Evolutionary conservation across 768 basidiomycete species (phyloP).

Genomic region (Lactarius indigo): DNA sequence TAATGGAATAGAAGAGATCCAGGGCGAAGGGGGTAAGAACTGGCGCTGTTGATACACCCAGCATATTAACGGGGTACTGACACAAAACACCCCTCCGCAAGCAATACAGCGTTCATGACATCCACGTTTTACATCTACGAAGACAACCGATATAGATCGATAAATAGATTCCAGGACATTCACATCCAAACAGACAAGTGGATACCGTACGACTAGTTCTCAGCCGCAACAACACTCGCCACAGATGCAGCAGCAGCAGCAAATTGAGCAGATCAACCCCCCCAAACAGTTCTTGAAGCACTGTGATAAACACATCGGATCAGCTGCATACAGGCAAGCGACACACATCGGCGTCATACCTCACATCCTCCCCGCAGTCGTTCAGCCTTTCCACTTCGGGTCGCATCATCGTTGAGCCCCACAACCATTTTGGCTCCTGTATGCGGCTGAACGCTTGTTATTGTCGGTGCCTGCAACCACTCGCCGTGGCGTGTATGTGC

Average conservation of each 20-base stretch:
- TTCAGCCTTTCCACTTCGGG: conserved; percentile 8
- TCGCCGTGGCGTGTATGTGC: neutral
- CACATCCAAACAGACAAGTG: neutral
- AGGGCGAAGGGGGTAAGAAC: too few species aligned
- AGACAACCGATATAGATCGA: neutral
- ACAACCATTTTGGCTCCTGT: conserved; percentile 6
- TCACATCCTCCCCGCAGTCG: conserved; percentile 18
- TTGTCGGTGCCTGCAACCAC: neutral
- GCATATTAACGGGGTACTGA: too few species aligned
- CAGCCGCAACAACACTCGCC: neutral
- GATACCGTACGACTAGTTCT: neutral
- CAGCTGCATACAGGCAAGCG: neutral
- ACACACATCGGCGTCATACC: neutral
- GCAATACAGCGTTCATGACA: too few species aligned
- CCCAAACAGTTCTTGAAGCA: too few species aligned
- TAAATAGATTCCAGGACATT: neutral
- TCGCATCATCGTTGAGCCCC: neutral
- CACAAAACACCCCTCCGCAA: too few species aligned
- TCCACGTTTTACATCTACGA: too few species aligned
- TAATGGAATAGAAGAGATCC: too few species aligned
- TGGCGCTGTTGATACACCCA: too few species aligned
- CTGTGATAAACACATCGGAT: neutral
- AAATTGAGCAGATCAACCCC: neutral
- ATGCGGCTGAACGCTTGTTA: conserved; percentile 12
- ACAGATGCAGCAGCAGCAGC: conserved; percentile 14